These are phyloP conservation scores for Aspergillus oerlinghausenensis DNA, from an alignment of 2,329 filamentous ascomycete genomes.

Conservation along the genomic window DNA sequence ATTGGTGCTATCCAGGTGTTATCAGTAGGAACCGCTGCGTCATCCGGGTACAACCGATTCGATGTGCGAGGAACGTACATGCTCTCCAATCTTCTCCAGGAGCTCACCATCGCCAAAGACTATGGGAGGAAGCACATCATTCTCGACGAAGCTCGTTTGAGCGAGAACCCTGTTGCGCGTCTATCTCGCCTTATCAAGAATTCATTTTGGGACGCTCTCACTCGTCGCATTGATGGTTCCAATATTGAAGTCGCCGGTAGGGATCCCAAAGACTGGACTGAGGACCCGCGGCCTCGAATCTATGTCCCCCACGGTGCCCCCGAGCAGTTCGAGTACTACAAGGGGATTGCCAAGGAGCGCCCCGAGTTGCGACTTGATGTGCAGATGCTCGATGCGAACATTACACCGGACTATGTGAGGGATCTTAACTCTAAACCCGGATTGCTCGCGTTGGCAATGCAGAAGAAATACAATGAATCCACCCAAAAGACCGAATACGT, in stretches of 20 bases:
- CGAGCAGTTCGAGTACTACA: slow-evolving; percentile 87
- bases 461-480: slow-evolving; percentile 62
- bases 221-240: slow-evolving; percentile 81
- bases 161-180: slow-evolving; percentile 90
- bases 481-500: slow-evolving; percentile 67
- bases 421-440: slow-evolving; percentile 85
- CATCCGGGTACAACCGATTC: slow-evolving; percentile 79
- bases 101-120: slow-evolving; percentile 86
- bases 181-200: slow-evolving; percentile 80
- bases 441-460: slow-evolving; percentile 83
- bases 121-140: slow-evolving; percentile 86
- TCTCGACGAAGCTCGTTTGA: slow-evolving; percentile 83
- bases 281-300: slow-evolving; percentile 81
- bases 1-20: slow-evolving; percentile 59
- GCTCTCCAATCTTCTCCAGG: slow-evolving; percentile 92
- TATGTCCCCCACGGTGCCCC: slow-evolving; percentile 83
- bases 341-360: slow-evolving; percentile 67
- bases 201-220: slow-evolving; percentile 90
- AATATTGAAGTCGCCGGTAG: slow-evolving; percentile 72
- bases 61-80: slow-evolving; percentile 95
- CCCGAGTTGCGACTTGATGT: slow-evolving; percentile 89
- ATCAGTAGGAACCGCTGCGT: slow-evolving; percentile 76
- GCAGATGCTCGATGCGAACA: slow-evolving; percentile 63
- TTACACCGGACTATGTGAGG: slow-evolving; percentile 75
- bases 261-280: slow-evolving; percentile 95